Evolutionary conservation across 2,329 filamentous ascomycete genomes (phyloP), one percentile per base, ranked within the genome.

Genomic region (Cladosporium sphaerospermum): DNA sequence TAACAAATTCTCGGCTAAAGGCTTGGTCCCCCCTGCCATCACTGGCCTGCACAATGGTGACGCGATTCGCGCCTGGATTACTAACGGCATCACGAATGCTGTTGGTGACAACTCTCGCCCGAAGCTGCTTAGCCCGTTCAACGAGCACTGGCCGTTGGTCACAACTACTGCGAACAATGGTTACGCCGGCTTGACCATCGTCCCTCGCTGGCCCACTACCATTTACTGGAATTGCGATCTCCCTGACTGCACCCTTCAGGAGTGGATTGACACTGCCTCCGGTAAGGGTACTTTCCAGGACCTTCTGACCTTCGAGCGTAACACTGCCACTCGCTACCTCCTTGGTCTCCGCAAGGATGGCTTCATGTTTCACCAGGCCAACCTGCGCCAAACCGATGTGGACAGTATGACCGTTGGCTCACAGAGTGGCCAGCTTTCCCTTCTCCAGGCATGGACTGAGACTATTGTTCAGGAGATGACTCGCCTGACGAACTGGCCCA

Each of bases 301-400:
- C 58, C 72, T 84, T 3, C 68, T 84, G 4, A 66, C 67, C 5
- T 68, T 75, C 36, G 79, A 81, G 50, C 73, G 74, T 46, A 64
- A 69, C 4, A 78, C 78, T 49, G 82, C 80, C 48, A 76, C 78
- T 32, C 75, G 79, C 34, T 77, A 83, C 60, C 68, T 83, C 14
- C 72, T 84, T 33, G 76, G 74, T 11, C 71, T 84, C 6, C 75
- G 77, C 57, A 76, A 75, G 57, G 80, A 81, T 19, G 69, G 73
- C 33, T 82, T 76, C 71, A 83, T 83, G 80, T 82, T 84, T 72
- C 82, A 85, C 65, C 81, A 84, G 68, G 79, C 80, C 54, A 84
- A 85, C 62, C 58, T 73, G 52, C 76, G 80, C 51, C 75, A 78
- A 45, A 68, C 69, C 4, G 79, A 78, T 52, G 72, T 75, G 47